Evolutionary conservation across 164 flowering plant species (phyloP), one percentile per base, ranked within the genome.

Genomic region (Nymphaea colorata): DNA sequence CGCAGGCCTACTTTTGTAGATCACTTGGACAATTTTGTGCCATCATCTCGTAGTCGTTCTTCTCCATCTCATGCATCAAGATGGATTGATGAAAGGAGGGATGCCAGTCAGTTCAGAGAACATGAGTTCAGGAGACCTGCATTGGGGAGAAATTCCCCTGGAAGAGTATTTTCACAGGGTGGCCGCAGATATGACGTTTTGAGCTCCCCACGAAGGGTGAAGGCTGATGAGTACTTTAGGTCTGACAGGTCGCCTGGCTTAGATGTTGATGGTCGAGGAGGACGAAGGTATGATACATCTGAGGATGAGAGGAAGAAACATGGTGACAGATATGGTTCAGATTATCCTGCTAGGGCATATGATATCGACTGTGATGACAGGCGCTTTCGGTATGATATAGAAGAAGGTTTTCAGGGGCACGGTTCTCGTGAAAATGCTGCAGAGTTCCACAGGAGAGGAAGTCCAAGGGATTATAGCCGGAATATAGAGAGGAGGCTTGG

Each of bases 61-160:
- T 79, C 82, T 55, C 80, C 81, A 16, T 69, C 73, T 41, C 75
- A 66, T 62, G 8, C 70, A 43, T 43, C 74, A 41, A 76, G 84
- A 71, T 78, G 81, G 82, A 63, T 74, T 51, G 81, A 69, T 59
- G 78, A 79, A 51, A 66, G 75, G 66, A 73, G 63, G 76, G 75
- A 74, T 73, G 65, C 67, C 17, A 69, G 70, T 71, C 75, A 79
- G 67, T 64, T 71, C 42, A 81, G 80, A 75, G 81, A 77, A 44
- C 71, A 74, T 6, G 72, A 72, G 4, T 77, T 72, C 74, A 76
- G 66, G 62, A 80, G 71, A 6, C 43, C 76, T 41, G 64, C 71
- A 8, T 71, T 74, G 15, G 73, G 66, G 44, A 74, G 81, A 70
- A 73, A 79, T 67, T 79, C 83, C 6, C 84, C 87, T 51, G 75